Evolutionary conservation across 163 green algal genomes (phyloP).

Genomic region (Chlamydomonas reinhardtii): DNA sequence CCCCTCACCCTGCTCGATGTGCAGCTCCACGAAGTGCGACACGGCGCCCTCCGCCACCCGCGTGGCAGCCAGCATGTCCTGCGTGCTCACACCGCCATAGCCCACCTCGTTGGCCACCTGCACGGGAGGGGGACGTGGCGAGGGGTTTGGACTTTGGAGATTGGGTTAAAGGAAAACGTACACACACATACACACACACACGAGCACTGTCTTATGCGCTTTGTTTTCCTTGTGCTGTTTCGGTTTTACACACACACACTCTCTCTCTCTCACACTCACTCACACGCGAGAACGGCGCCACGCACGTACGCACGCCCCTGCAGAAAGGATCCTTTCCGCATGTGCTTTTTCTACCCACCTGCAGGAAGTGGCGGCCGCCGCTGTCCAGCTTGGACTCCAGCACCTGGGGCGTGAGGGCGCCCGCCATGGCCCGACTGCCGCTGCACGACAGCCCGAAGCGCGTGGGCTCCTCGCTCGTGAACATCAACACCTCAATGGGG

Average conservation of each 20-base stretch:
- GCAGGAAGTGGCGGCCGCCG: conserved; percentile 72
- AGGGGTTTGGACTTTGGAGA: too few relatives aligned
- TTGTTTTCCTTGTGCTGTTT: too few relatives aligned
- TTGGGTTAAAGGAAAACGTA: too few relatives aligned
- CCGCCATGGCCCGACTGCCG: conserved; percentile 89
- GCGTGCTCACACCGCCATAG: conserved; percentile 68
- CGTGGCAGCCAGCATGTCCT: conserved; percentile 70
- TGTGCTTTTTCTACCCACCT: conserved; percentile 58
- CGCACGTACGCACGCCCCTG: too few relatives aligned
- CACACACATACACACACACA: too few relatives aligned
- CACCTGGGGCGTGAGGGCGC: conserved; percentile 64
- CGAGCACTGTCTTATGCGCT: too few relatives aligned
- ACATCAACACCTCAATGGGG: conserved; percentile 95
- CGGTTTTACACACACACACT: too few relatives aligned
- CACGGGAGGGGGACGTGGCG: background rate
- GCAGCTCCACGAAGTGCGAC: conserved; percentile 95
- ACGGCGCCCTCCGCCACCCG: conserved; percentile 49
- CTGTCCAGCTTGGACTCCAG: conserved; percentile 82
- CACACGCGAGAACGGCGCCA: too few relatives aligned
- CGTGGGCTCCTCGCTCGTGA: conserved; percentile 97
- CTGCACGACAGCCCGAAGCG: conserved; percentile 93
- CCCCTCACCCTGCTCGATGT: conserved; percentile 92
- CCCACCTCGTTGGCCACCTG: conserved; percentile 79
- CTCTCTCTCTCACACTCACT: too few relatives aligned
- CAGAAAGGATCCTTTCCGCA: too few relatives aligned